A percentile compares a stretch with the other conserved stretches of the same genome.
These are phyloP conservation scores for Thuidium tamariscinum DNA, from an alignment of 225 moss, liverwort and hornwort species.

Conservation along the genomic window DNA sequence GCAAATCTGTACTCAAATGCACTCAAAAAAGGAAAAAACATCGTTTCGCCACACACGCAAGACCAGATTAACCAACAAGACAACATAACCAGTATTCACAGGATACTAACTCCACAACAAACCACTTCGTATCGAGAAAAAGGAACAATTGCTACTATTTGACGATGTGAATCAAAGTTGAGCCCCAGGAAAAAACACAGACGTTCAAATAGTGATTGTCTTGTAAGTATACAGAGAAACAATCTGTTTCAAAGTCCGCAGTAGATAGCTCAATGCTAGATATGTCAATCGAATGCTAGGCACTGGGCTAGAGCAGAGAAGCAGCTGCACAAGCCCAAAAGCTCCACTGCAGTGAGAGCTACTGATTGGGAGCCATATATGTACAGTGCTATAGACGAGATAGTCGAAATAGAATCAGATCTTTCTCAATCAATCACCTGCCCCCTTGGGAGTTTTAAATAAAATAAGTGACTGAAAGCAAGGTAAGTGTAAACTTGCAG, in stretches of 20 bases:
- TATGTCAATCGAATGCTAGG: background rate
- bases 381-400: constrained; percentile 10
- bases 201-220: background rate
- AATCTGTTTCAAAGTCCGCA: background rate
- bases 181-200: background rate
- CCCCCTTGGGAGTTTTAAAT: constrained; percentile 3
- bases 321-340: background rate
- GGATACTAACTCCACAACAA: background rate
- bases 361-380: constrained; percentile 8
- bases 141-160: background rate
- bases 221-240: background rate
- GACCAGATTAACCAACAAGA: background rate
- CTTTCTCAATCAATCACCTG: constrained; percentile 24
- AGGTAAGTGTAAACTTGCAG: background rate
- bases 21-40: background rate
- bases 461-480: background rate
- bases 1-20: background rate
- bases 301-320: background rate
- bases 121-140: background rate
- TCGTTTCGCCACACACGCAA: too few species aligned
- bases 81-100: background rate
- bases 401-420: constrained; percentile 2
- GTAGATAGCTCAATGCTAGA: background rate
- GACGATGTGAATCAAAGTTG: background rate
- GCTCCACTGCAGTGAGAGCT: background rate